Evolutionary conservation across 1,139 yeast genomes (phyloP).

Genomic region (Saccharomyces hybrid): DNA sequence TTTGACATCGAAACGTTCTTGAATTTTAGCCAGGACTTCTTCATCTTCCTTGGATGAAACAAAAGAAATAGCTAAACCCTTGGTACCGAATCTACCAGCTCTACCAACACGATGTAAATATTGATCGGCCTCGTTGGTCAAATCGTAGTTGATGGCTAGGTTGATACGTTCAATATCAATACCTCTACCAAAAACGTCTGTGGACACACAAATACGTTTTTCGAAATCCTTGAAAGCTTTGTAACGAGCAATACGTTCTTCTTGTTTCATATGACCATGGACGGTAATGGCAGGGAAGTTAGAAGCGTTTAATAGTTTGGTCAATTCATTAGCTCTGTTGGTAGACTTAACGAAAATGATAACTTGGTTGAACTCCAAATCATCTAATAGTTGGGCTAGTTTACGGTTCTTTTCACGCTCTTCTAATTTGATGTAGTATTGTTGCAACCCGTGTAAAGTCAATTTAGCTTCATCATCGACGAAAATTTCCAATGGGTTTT

Average conservation of each 20-base stretch:
- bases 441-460: slow-evolving; percentile 96
- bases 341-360: slow-evolving; percentile 93
- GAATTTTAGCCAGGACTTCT: slow-evolving; percentile 84
- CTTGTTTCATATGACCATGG: slow-evolving; percentile 93
- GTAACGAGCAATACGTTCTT: slow-evolving; percentile 95
- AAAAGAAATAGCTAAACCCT: slow-evolving; percentile 92
- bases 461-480: slow-evolving; percentile 97
- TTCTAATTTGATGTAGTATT: slow-evolving; percentile 80
- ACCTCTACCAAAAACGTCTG: slow-evolving; percentile 99
- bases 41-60: slow-evolving; percentile 83
- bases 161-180: slow-evolving; percentile 98
- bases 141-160: slow-evolving; percentile 93
- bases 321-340: slow-evolving; percentile 84
- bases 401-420: slow-evolving; percentile 93
- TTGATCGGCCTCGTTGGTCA: slow-evolving; percentile 87
- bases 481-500: slow-evolving; percentile 92
- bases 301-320: slow-evolving; percentile 81
- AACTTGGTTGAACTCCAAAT: slow-evolving; percentile 95
- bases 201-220: slow-evolving; percentile 96
- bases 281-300: slow-evolving; percentile 97
- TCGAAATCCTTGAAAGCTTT: slow-evolving; percentile 95
- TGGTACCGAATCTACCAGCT: slow-evolving; percentile 99
- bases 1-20: slow-evolving; percentile 95
- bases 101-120: slow-evolving; percentile 98
- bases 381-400: slow-evolving; percentile 85